Conservation (phyloP, 371 early-diverging fungal genomes). For the Saksenaea vasiformis region DNA sequence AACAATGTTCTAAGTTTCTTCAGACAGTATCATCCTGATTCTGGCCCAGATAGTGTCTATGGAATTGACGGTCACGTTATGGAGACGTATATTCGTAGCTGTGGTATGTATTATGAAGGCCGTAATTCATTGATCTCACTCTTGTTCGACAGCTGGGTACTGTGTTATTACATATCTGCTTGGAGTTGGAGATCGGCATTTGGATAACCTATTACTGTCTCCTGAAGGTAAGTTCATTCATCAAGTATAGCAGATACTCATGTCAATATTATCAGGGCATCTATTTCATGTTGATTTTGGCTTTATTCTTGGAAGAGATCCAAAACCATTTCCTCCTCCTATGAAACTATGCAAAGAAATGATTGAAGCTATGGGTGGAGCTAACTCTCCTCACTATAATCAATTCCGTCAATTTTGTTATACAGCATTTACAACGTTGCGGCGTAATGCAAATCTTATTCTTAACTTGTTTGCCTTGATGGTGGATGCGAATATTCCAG, state of each 20-base stretch:
- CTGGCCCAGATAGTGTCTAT: conserved; percentile 59
- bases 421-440: conserved; percentile 89
- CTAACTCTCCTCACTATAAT: conserved; percentile 77
- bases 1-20: conserved; percentile 83
- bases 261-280: conserved; percentile 54
- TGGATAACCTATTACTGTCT: conserved; percentile 94
- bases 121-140: background rate
- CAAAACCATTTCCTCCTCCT: conserved; percentile 98
- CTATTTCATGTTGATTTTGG: conserved; percentile 99
- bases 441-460: conserved; percentile 92
- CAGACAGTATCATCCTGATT: conserved; percentile 67
- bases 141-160: conserved; percentile 81
- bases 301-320: conserved; percentile 96
- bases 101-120: conserved; percentile 58
- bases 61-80: conserved; percentile 80
- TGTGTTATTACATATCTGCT: conserved; percentile 97
- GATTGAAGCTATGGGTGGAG: conserved; percentile 98
- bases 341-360: conserved; percentile 99
- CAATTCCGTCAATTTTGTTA: conserved; percentile 91
- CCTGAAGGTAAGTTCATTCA: conserved; percentile 60
- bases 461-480: conserved; percentile 94
- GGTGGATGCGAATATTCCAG: conserved; percentile 93
- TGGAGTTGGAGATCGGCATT: conserved; percentile 99
- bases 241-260: background rate
- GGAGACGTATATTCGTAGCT: conserved; percentile 95